Conservation (phyloP, 164 flowering plant genomes). For the Annona squamosa region DNA sequence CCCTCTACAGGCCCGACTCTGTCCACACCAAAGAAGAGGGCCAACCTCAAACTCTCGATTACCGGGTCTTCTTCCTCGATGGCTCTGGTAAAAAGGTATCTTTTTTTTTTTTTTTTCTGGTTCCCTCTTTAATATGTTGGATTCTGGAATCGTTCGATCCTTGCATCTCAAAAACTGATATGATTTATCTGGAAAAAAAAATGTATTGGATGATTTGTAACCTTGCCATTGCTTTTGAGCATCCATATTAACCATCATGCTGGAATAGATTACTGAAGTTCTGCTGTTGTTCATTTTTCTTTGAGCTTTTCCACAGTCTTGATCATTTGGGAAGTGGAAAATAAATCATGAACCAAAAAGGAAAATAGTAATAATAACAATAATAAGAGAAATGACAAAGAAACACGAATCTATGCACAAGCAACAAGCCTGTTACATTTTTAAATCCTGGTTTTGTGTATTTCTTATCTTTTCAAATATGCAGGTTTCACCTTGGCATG, state of each 20-base stretch:
- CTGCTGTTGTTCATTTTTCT: neutral
- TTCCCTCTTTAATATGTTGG: neutral
- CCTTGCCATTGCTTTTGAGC: neutral
- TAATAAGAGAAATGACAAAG: no score
- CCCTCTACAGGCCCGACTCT: constrained; percentile 57
- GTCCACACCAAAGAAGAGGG: constrained; percentile 67
- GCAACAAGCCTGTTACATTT: neutral
- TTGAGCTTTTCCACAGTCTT: neutral
- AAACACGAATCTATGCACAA: neutral
- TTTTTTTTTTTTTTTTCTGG: neutral
- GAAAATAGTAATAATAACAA: no score
- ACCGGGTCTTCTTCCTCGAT: constrained; percentile 69
- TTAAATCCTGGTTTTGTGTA: neutral
- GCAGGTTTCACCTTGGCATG: constrained; percentile 98
- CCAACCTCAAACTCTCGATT: constrained; percentile 77
- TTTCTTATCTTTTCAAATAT: constrained; percentile 3
- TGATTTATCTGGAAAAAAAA: neutral
- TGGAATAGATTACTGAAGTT: no score
- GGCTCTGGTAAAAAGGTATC: constrained; percentile 70
- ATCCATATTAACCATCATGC: neutral
- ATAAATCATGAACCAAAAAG: no score
- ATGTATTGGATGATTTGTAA: neutral
- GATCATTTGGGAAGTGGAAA: neutral
- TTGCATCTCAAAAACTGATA: neutral
- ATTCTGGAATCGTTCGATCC: neutral